Conservation (phyloP, 1,284 basidiomycete species). For the Chiua sp. region DNA sequence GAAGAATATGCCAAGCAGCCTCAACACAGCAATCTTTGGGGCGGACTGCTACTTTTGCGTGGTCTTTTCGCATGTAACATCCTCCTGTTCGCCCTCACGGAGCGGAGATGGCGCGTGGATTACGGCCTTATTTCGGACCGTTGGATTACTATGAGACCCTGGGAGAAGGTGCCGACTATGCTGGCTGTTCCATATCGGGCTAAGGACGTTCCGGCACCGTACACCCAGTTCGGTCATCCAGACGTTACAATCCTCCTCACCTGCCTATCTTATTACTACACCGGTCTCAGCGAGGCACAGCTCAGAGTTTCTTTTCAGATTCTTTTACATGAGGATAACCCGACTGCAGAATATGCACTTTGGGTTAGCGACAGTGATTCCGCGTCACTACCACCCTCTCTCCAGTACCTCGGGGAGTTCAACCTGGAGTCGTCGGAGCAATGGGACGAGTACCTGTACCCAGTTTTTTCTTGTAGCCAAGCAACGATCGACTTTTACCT, state of each 20-base stretch:
- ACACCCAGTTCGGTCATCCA: not conserved
- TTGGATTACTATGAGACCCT: too few species aligned
- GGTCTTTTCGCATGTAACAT: not conserved
- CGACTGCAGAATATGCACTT: constrained; percentile 43
- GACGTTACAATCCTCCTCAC: not conserved
- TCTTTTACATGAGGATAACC: constrained; percentile 48
- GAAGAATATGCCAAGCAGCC: not conserved
- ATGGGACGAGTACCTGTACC: constrained; percentile 34
- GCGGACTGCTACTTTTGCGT: not conserved
- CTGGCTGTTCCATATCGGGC: not conserved
- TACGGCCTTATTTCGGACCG: not conserved
- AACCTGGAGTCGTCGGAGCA: constrained; percentile 47
- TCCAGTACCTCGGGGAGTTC: constrained; percentile 41
- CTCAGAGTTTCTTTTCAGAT: constrained; percentile 43
- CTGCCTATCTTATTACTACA: constrained; percentile 42
- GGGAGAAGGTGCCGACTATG: constrained; percentile 24
- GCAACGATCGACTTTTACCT: constrained; percentile 53
- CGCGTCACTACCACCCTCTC: constrained; percentile 27
- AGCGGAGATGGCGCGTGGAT: not conserved
- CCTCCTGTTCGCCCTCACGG: not conserved
- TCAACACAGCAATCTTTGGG: not conserved
- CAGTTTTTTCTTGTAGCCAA: constrained; percentile 43
- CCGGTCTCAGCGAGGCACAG: constrained; percentile 45
- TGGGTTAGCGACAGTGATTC: constrained; percentile 40
- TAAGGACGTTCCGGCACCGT: not conserved